Base-by-base conservation (phyloP, 2,329 filamentous ascomycete species). In the Beauveria varroae region DNA sequence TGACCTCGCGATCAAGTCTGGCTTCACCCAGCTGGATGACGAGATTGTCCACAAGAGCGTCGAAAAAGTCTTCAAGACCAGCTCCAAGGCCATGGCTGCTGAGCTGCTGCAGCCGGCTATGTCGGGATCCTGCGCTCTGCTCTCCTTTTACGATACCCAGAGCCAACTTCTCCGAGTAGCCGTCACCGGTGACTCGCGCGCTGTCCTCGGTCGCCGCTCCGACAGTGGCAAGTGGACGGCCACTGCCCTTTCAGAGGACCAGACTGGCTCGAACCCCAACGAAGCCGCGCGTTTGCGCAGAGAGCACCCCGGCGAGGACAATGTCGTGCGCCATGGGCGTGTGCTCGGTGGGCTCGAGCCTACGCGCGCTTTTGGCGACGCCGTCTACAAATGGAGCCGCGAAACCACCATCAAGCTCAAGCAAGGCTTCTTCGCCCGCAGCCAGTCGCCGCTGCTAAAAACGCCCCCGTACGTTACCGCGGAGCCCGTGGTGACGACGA, bases 401-500 rank as follows among this genome's bases (percentile, higher is more conserved):
- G 91, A 96, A 63, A 88, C 92, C 0, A 91, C 95, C 63, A 85
- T 90, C 57, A 88, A 89, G 67, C 82, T 99, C 60, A 91, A 92
- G 71, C 81, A 82, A 65, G 88, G 88, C 37, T 99, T 96, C 80
- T 98, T 98, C 70, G 92, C 90, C 24, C 86, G 92, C 55, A 88
- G 85, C 16, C 87, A 90, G 2, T 90, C 88, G 10, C 82, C 86
- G 18, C 79, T 92, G 37, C 80, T 98, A 62, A 91, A 91, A 74
- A 97, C 93, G 0, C 95, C 95, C 9, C 95, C 95, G 0, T 99
- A 99, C 69, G 95, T 99, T 46, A 99, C 95, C 3, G 95, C 95
- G 1, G 96, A 99, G 75, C 95, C 95, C 3, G 83, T 98, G 24
- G 85, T 99, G 58, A 98, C 93, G 0, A 96, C 92, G 1, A 98